Base-by-base conservation (phyloP, 768 basidiomycete genomes). In the Tulasnella sp. region DNA sequence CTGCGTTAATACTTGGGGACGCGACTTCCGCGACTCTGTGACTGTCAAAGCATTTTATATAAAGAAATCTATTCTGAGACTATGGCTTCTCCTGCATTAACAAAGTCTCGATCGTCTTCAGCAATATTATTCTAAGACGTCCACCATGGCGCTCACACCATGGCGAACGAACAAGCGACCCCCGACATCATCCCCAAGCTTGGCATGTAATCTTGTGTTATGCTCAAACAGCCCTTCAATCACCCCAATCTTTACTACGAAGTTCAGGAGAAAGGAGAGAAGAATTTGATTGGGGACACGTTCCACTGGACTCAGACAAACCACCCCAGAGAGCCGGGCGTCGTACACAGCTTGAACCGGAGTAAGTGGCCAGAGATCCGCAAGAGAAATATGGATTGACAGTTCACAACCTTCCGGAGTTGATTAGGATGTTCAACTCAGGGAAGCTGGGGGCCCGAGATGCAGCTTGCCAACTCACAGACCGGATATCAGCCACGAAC, bases 131-230 rank as follows among this genome's bases (percentile, higher is more conserved):
- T 88, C 89, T 0, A 70, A 77, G 5, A 78, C 92, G 0, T 95
- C 96, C 0, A 86, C 98, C 66, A 96, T 97, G 82, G 96, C 96
- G 0, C 77, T 98, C 48, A 99, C 96, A 96, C 93, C 5, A 99
- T 95, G 0, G 96, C 95, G 3, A 91, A 89, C 67, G 74, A 78
- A 42, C 77, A 82, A 55, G 85, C 86, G 0, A 78, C 86, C 47
- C 76, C 80, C 21, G 93, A 98, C 70, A 88, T 99, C 67, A 79
- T 85, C 55, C 69, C 74, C 17, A 81, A 80, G 11, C 80, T 98
- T 8, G 73, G 78, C 24, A 78, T 97, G 60, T 68, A 67, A 21
- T 70, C 77, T 60, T 80, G 82, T 55, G 76, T 78, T 9, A 75
- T 79, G 23, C 78, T 95, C 58, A 78, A 74, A 2, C 86, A 90